Evolutionary conservation across 2,329 filamentous ascomycete species (phyloP), one percentile per base, ranked within the genome.

Genomic region (Monosporascus cannonballus): DNA sequence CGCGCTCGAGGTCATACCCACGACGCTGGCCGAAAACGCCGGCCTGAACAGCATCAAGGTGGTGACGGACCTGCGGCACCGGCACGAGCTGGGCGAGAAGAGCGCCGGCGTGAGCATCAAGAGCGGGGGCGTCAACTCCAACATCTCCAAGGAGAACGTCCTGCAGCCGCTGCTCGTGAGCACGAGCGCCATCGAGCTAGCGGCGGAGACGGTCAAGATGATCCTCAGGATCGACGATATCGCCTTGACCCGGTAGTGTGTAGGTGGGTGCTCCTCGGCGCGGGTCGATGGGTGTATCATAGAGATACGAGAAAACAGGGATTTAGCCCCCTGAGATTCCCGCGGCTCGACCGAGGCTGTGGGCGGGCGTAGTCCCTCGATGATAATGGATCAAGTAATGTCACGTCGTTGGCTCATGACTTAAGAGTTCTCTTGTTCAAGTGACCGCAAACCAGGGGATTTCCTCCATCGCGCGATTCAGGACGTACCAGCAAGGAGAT

Each of bases 191-290:
- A 94, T 99, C 65, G 93, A 99, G 77, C 74, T 99, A 72, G 94
- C 94, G 30, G 92, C 93, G 7, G 94, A 99, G 81, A 99, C 94
- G 56, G 94, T 97, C 64, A 99, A 97, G 84, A 94, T 96, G 90
- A 85, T 85, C 67, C 69, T 85, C 66, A 79, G 82, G 68, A 85
- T 85, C 73, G 82, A 85, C 67, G 82, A 85, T 66, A 85, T 85
- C 72, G 80, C 80, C 48, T 71, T 85, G 69, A 83, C 76, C 64
- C 77, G 82, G 72, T 85, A 80, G 66, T 30, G 27, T 30, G 27
- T 30, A 3, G 9, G 9, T 11, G 27, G 27, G 27, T 30, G 27
- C 9, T 9, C 8, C 9, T 30, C 3, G 27, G 27, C 11, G 27
- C 27, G 3, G 9, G 11, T 11, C 27, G 27, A 30, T 11, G 27